phyloP scores from a whole-genome alignment of 2,329 filamentous ascomycete species.

The Pseudogymnoascus sp. region DNA sequence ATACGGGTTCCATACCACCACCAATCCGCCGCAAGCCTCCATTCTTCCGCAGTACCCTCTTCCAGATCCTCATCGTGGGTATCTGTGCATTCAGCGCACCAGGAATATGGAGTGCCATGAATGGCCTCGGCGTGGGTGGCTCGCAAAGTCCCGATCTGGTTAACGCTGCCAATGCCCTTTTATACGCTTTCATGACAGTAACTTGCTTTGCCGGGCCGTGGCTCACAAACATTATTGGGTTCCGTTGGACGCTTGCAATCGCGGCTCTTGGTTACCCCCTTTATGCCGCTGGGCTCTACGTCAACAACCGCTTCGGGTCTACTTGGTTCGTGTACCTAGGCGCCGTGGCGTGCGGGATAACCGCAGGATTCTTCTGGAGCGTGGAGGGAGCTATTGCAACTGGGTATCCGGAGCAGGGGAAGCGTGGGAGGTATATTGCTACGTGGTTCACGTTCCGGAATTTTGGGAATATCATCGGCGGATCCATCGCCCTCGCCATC shows the following conservation, averaged over 20 bases:
- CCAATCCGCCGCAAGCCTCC: neutral
- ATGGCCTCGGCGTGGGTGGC: constrained; percentile 35
- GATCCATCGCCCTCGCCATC: constrained; percentile 41
- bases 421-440: constrained; percentile 20
- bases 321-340: constrained; percentile 35
- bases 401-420: constrained; percentile 29
- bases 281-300: constrained; percentile 34
- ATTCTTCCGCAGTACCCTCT: constrained; percentile 15
- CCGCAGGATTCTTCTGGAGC: constrained; percentile 35
- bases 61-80: constrained; percentile 34
- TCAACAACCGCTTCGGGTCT: constrained; percentile 30
- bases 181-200: constrained; percentile 38
- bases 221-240: constrained; percentile 32
- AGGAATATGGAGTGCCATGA: constrained; percentile 37
- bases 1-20: neutral
- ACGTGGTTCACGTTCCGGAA: constrained; percentile 36
- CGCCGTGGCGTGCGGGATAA: constrained; percentile 31
- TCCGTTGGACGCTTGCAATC: constrained; percentile 33
- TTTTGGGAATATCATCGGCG: constrained; percentile 39
- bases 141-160: constrained; percentile 35
- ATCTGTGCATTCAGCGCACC: constrained; percentile 34
- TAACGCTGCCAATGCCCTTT: constrained; percentile 38
- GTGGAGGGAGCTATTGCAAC: constrained; percentile 34
- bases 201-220: constrained; percentile 35
- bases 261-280: constrained; percentile 36